A percentile compares a stretch with the other conserved stretches of the same genome.
Conservation (phyloP, 345 rosid genomes). For the Populus davidiana region DNA sequence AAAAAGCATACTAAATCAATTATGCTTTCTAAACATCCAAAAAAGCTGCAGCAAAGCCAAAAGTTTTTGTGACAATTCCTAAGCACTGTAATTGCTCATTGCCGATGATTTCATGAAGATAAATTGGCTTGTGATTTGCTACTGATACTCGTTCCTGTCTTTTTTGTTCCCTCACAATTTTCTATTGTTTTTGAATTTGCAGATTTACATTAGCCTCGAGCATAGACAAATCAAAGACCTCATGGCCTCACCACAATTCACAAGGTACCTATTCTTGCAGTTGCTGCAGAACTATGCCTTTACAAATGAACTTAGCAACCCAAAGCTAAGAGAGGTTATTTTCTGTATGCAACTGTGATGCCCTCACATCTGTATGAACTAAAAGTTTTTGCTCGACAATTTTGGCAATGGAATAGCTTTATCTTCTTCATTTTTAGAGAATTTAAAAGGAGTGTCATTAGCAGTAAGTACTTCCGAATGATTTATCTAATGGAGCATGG, state of each 20-base stretch:
- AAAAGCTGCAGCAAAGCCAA: neutral
- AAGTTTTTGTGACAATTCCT: neutral
- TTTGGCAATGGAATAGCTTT: neutral
- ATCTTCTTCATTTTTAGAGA: too few relatives aligned
- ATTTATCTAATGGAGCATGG: too few relatives aligned
- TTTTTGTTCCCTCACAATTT: neutral
- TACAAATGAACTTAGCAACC: neutral
- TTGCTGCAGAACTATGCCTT: neutral
- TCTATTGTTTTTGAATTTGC: neutral
- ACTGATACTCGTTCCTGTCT: neutral
- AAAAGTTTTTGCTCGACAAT: neutral
- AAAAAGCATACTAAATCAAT: neutral
- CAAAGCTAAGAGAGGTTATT: neutral
- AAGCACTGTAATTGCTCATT: neutral
- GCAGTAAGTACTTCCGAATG: too few relatives aligned
- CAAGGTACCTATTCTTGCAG: constrained; percentile 2
- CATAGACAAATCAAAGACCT: neutral
- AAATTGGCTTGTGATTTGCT: neutral
- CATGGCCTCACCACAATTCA: neutral
- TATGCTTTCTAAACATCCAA: neutral
- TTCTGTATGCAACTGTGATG: neutral
- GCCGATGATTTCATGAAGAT: neutral
- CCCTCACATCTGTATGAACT: neutral
- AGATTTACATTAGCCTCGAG: neutral
- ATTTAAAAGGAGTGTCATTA: too few relatives aligned